A percentile compares a stretch with the other conserved stretches of the same genome.
These are phyloP conservation scores for Mollisiaceae sp. DNA, from an alignment of 2,329 filamentous ascomycete genomes.

Conservation along the genomic window DNA sequence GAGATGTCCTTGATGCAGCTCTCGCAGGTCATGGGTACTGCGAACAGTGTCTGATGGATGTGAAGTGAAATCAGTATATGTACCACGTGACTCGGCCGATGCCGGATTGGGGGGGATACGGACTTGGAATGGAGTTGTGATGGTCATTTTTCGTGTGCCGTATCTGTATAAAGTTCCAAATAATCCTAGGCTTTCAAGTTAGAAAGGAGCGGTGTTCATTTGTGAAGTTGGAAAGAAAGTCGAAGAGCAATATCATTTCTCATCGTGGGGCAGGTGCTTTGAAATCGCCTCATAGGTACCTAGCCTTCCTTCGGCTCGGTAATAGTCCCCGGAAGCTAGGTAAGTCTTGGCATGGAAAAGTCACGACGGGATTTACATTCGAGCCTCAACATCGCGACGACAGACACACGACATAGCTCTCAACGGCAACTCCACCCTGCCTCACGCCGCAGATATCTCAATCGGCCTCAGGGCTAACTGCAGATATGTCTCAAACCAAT, in stretches of 20 bases:
- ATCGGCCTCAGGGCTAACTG: slow-evolving; percentile 33
- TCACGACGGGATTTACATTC: slow-evolving; percentile 21
- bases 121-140: slow-evolving; percentile 45
- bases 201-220: background rate
- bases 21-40: slow-evolving; percentile 92
- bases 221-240: background rate
- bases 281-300: slow-evolving; percentile 35
- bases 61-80: slow-evolving; percentile 23
- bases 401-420: slow-evolving; percentile 11
- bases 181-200: background rate
- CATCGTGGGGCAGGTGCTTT: slow-evolving; percentile 33
- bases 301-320: slow-evolving; percentile 20
- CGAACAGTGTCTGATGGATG: slow-evolving; percentile 78
- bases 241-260: slow-evolving; percentile 2
- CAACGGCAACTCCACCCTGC: slow-evolving; percentile 1
- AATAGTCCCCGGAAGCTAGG: slow-evolving; percentile 10
- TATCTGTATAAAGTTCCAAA: background rate
- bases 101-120: slow-evolving; percentile 20
- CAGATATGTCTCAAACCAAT: slow-evolving; percentile 77
- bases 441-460: slow-evolving; percentile 17
- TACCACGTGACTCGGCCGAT: slow-evolving; percentile 34
- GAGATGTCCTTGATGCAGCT: slow-evolving; percentile 87
- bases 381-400: slow-evolving; percentile 13
- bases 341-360: slow-evolving; percentile 33
- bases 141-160: slow-evolving; percentile 35